phyloP scores from a whole-genome alignment of 345 rosid species.

The Noccaea bulbosa region DNA sequence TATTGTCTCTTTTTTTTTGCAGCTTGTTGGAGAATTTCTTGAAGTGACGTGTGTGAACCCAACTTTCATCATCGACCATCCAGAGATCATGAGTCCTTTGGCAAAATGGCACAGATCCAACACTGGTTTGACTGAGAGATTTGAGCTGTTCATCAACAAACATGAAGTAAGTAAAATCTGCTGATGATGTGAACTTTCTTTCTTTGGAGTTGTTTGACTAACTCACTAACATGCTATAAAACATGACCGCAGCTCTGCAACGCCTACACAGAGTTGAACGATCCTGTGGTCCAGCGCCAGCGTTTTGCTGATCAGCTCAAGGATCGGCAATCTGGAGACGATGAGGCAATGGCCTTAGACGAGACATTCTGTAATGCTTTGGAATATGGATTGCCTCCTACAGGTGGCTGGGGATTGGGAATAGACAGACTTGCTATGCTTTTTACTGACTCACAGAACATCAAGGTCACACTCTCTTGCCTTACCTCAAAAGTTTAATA shows the following conservation, averaged over 20 bases:
- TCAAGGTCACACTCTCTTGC: slow-evolving; percentile 60
- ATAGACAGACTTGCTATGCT: slow-evolving; percentile 88
- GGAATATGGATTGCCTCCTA: slow-evolving; percentile 93
- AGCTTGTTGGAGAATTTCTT: slow-evolving; percentile 96
- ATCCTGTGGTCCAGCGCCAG: slow-evolving; percentile 93
- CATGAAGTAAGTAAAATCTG: slow-evolving; percentile 63
- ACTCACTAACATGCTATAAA: slow-evolving; percentile 5
- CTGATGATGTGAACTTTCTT: slow-evolving; percentile 4
- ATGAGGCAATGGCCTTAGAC: slow-evolving; percentile 97
- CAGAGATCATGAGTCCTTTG: slow-evolving; percentile 45
- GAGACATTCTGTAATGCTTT: slow-evolving; percentile 89
- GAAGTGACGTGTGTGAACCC: slow-evolving; percentile 96
- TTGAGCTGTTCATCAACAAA: slow-evolving; percentile 88
- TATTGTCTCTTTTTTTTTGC: slow-evolving; percentile 16
- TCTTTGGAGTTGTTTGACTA: background rate
- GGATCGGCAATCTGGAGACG: slow-evolving; percentile 96
- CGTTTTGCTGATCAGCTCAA: slow-evolving; percentile 94
- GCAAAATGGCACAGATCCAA: slow-evolving; percentile 65
- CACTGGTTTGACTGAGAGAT: slow-evolving; percentile 84
- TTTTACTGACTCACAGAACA: slow-evolving; percentile 90
- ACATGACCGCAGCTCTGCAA: slow-evolving; percentile 65
- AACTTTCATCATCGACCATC: slow-evolving; percentile 81
- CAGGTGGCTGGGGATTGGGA: slow-evolving; percentile 98
- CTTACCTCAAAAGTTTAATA: background rate
- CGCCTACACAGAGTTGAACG: slow-evolving; percentile 97